These are phyloP conservation scores for Globisporangium canariense DNA, from an alignment of 352 stramenopile genomes.

Conservation along the genomic window DNA sequence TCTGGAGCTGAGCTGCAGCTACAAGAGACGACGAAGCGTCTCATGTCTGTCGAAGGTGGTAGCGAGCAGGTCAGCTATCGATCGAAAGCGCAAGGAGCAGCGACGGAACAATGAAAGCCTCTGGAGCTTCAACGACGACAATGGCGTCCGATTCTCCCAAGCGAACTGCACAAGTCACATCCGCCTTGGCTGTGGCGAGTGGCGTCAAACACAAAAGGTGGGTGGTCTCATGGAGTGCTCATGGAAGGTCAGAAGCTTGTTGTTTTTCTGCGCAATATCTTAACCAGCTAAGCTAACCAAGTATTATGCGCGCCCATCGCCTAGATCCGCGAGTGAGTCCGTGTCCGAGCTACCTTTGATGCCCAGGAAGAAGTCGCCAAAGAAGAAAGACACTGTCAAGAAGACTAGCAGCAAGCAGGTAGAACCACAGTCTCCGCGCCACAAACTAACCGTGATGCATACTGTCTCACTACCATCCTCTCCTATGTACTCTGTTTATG, in stretches of 20 bases:
- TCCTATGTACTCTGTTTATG: not conserved
- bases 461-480: not conserved
- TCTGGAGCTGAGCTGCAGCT: not conserved
- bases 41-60: too few species aligned
- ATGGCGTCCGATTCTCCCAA: constrained; percentile 8
- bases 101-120: constrained; percentile 7
- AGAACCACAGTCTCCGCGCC: not conserved
- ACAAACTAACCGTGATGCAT: not conserved
- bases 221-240: not conserved
- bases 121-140: not conserved
- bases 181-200: not conserved
- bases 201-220: constrained; percentile 7
- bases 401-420: constrained; percentile 8
- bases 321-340: not conserved
- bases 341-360: constrained; percentile 10
- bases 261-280: not conserved
- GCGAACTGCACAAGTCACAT: not conserved
- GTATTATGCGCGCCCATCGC: not conserved
- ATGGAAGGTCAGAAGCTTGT: not conserved
- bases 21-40: not conserved
- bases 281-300: not conserved
- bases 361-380: constrained; percentile 11
- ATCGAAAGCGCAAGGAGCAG: not conserved
- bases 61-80: not conserved
- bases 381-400: constrained; percentile 14